phyloP scores from a whole-genome alignment of 1,284 basidiomycete species.

The Cutaneotrichosporon mucoides region DNA sequence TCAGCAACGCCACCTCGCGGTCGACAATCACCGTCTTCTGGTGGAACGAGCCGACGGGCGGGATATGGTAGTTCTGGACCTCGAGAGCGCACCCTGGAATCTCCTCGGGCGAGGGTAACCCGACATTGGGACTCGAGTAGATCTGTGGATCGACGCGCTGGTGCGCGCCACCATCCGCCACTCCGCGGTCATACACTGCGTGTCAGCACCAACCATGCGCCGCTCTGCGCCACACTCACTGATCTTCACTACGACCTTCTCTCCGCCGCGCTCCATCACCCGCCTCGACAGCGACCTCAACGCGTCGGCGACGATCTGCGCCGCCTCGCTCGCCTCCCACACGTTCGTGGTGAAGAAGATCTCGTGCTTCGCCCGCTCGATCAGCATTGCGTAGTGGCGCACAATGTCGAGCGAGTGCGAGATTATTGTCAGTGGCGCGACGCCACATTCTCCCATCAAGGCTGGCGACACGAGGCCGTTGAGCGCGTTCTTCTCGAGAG shows the following conservation, averaged over 20 bases:
- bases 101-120: slow-evolving; percentile 16
- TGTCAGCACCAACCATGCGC: background rate
- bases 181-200: slow-evolving; percentile 32
- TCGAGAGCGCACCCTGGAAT: slow-evolving; percentile 18
- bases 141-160: slow-evolving; percentile 14
- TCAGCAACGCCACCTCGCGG: slow-evolving; percentile 58
- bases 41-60: slow-evolving; percentile 56
- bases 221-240: slow-evolving; percentile 17
- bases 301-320: slow-evolving; percentile 27
- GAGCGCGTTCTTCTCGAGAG: slow-evolving; percentile 26
- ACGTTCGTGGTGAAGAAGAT: slow-evolving; percentile 40
- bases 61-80: slow-evolving; percentile 37
- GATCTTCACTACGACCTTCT: slow-evolving; percentile 35
- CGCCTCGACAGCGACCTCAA: slow-evolving; percentile 30
- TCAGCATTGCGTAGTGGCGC: slow-evolving; percentile 33
- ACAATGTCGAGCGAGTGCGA: slow-evolving; percentile 36
- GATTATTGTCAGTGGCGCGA: slow-evolving; percentile 32
- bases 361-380: slow-evolving; percentile 29
- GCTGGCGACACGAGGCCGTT: slow-evolving; percentile 31
- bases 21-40: slow-evolving; percentile 69
- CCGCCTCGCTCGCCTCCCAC: slow-evolving; percentile 33
- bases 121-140: slow-evolving; percentile 8
- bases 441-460: slow-evolving; percentile 25
- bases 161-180: slow-evolving; percentile 17
- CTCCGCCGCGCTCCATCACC: slow-evolving; percentile 23